These are phyloP conservation scores for Coriaria nepalensis DNA, from an alignment of 306 rosid genomes.

Conservation along the genomic window DNA sequence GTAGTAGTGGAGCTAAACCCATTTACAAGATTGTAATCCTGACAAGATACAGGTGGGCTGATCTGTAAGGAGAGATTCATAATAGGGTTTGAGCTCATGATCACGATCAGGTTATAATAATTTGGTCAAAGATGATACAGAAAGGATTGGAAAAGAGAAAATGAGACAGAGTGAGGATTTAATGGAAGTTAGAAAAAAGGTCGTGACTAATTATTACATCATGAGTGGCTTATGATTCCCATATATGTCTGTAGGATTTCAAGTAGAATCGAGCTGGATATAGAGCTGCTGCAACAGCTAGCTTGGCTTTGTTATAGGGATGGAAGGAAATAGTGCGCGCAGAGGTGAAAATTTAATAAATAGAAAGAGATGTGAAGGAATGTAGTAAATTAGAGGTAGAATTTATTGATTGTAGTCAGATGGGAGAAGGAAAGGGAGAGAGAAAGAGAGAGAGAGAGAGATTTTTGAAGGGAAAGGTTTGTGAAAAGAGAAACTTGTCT, in stretches of 20 bases:
- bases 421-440: constrained; percentile 22
- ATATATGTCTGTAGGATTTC: constrained; percentile 9
- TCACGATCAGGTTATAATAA: constrained; percentile 18
- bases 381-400: too few relatives aligned
- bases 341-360: too few relatives aligned
- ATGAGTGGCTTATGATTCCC: constrained; percentile 80
- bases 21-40: neutral
- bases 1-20: constrained; percentile 27
- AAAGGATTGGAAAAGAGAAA: neutral
- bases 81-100: constrained; percentile 18
- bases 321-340: neutral
- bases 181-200: neutral
- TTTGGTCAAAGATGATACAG: constrained; percentile 9
- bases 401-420: neutral
- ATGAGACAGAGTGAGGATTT: neutral
- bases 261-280: neutral
- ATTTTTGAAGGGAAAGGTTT: constrained; percentile 22
- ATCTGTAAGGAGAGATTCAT: constrained; percentile 78
- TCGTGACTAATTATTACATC: constrained; percentile 32
- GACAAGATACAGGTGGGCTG: constrained; percentile 35
- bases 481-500: constrained; percentile 44
- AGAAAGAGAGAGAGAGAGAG: constrained; percentile 28
- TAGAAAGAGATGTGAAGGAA: constrained; percentile 11
- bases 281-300: too few relatives aligned
- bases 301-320: neutral